A percentile compares a stretch with the other conserved stretches of the same genome.
phyloP scores from a whole-genome alignment of 176 grass and related monocot genomes.

The Juncus effusus region DNA sequence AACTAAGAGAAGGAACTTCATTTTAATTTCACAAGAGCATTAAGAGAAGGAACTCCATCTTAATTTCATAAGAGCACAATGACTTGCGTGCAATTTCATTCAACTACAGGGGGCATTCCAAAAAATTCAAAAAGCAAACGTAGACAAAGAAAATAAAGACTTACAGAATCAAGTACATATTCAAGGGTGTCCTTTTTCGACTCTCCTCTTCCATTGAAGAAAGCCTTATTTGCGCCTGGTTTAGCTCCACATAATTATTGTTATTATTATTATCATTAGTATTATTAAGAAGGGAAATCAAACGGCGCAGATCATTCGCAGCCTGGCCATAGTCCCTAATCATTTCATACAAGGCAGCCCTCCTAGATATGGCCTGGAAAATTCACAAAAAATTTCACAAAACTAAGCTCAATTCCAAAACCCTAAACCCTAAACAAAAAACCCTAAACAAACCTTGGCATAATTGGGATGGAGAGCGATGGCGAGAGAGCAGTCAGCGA shows the following conservation, averaged over 20 bases:
- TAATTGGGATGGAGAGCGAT: conserved; percentile 91
- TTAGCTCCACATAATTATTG: conserved; percentile 58
- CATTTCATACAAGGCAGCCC: conserved; percentile 92
- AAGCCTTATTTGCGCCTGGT: conserved; percentile 50
- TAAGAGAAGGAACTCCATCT: neutral
- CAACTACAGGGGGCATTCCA: neutral
- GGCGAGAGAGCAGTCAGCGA: conserved; percentile 92
- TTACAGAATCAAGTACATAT: conserved; percentile 98
- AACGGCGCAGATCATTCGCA: conserved; percentile 65
- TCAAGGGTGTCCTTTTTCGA: conserved; percentile 54
- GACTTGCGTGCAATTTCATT: neutral
- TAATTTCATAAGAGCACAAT: neutral
- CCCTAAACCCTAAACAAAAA: conserved; percentile 19
- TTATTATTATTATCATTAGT: conserved; percentile 42
- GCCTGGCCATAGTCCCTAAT: conserved; percentile 86
- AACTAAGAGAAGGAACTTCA: neutral
- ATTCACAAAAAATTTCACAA: conserved; percentile 13
- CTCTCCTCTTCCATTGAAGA: conserved; percentile 61
- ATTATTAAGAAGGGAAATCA: conserved; percentile 66
- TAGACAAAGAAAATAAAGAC: conserved; percentile 22
- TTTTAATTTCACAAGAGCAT: neutral
- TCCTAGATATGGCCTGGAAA: conserved; percentile 82
- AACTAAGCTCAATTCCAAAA: neutral
- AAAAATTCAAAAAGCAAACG: too few species aligned
- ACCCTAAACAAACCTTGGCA: conserved; percentile 53